Evolutionary conservation across 805 yeast genomes (phyloP), one percentile per base, ranked within the genome.

Genomic region (Candida patagonica): DNA sequence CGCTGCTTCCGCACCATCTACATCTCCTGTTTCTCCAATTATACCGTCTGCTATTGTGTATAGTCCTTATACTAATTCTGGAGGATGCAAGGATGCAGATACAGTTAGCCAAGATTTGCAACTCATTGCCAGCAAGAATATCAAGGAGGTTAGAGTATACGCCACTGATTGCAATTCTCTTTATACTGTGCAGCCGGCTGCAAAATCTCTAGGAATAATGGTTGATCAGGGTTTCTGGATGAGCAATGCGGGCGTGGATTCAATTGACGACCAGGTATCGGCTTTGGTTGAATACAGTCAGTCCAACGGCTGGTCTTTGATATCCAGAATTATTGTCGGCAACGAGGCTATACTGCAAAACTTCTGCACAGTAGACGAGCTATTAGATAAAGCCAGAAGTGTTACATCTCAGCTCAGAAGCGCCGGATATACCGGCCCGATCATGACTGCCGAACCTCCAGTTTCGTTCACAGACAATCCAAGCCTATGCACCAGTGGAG

Each of bases 371-470:
- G 84, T 72, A 17, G 49, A 62, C 19, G 81, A 80, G n/a, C 71
- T 88, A 49, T 65, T 78, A 24, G 32, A 61, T 36, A 85, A 84
- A 61, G 80, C 86, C 46, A 42, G 74, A 1, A 61, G 74, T 9
- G 92, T 85, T 38, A 81, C 78, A 59, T 26, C 68, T 9, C 61
- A 61, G 45, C 70, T 88, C 42, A 55, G 62, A 41, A 61, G 56
- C 37, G 88, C 85, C 21, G 96, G 96, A 27, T 88, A 77, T 63
- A 61, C 66, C 7, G 96, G 96, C 38, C 54, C 63, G 40, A 69
- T 87, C 34, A 79, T 94, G 17, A 87, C 95, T 15, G 75, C 95
- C 42, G 96, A 88, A 60, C 94, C 95, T 40, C 92, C 96, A n/a
- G 80, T 73, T 10, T 62, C 77, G 15, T 87, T 70, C 60, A 71